phyloP scores from a whole-genome alignment of 768 basidiomycete species.

The Suillus discolor region DNA sequence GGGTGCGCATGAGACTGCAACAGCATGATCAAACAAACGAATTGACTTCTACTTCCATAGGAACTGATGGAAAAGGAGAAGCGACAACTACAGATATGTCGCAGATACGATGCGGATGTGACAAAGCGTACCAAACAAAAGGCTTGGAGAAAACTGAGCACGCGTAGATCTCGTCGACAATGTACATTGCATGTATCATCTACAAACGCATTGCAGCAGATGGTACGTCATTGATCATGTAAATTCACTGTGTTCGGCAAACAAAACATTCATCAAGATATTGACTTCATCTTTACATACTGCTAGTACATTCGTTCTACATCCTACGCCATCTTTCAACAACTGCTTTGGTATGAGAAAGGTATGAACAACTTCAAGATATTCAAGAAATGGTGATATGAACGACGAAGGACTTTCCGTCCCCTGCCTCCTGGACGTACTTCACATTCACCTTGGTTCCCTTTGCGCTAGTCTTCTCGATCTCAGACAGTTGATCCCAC shows the following conservation, averaged over 20 bases:
- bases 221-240: too few relatives aligned
- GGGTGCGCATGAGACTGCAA: background rate
- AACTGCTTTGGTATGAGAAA: background rate
- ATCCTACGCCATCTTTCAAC: background rate
- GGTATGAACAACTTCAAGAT: too few relatives aligned
- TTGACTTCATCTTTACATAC: too few relatives aligned
- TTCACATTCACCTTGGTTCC: background rate
- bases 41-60: background rate
- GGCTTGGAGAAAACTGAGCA: too few relatives aligned
- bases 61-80: background rate
- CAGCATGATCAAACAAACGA: background rate
- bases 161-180: too few relatives aligned
- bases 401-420: background rate
- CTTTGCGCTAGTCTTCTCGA: background rate
- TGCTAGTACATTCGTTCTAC: too few relatives aligned
- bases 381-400: background rate
- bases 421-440: background rate
- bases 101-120: too few relatives aligned
- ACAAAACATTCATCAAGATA: too few relatives aligned
- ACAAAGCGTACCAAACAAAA: too few relatives aligned
- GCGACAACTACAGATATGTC: background rate
- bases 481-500: background rate
- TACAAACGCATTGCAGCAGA: too few relatives aligned
- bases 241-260: too few relatives aligned
- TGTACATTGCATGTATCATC: too few relatives aligned